phyloP scores from a whole-genome alignment of 23 red algal genomes.

The Gracilaria gracilis region DNA sequence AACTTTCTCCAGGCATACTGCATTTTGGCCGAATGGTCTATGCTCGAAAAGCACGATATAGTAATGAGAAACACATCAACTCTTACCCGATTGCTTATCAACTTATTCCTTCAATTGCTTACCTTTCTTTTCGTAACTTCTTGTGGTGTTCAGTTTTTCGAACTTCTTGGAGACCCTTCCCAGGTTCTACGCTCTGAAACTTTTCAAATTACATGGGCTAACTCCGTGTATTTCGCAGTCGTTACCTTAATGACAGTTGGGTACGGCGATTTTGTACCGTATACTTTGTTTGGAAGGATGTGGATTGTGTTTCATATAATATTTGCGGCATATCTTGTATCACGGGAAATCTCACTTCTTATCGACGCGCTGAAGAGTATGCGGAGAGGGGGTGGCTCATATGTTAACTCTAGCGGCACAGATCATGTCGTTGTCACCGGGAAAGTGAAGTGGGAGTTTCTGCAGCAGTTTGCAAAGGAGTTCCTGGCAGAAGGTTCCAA shows the following conservation, averaged over 20 bases:
- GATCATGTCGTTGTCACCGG: constrained; percentile 82
- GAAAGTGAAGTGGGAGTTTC: constrained; percentile 80
- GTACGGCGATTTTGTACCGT: constrained; percentile 95
- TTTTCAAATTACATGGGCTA: constrained; percentile 81
- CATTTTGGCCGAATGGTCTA: constrained; percentile 60
- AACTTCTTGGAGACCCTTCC: constrained; percentile 84
- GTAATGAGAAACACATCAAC: constrained; percentile 65
- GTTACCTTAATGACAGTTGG: constrained; percentile 95
- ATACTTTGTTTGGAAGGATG: constrained; percentile 81
- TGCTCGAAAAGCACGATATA: constrained; percentile 73
- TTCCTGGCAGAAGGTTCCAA: constrained; percentile 72
- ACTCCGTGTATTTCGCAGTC: constrained; percentile 96
- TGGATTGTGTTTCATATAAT: constrained; percentile 87
- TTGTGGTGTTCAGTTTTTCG: constrained; percentile 85
- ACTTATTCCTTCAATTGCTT: constrained; percentile 72
- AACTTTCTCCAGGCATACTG: constrained; percentile 90
- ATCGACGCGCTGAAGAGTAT: constrained; percentile 76
- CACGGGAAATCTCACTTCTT: constrained; percentile 75
- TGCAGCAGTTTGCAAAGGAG: constrained; percentile 81
- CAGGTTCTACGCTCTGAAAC: constrained; percentile 76
- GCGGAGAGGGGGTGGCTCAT: constrained; percentile 71
- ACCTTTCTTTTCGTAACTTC: constrained; percentile 82
- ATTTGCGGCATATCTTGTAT: constrained; percentile 82
- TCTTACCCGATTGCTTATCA: constrained; percentile 63
- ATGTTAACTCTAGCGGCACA: constrained; percentile 55